A percentile compares a stretch with the other conserved stretches of the same genome.
Conservation (phyloP, 345 rosid genomes). For the Eucalyptus curtisii region DNA sequence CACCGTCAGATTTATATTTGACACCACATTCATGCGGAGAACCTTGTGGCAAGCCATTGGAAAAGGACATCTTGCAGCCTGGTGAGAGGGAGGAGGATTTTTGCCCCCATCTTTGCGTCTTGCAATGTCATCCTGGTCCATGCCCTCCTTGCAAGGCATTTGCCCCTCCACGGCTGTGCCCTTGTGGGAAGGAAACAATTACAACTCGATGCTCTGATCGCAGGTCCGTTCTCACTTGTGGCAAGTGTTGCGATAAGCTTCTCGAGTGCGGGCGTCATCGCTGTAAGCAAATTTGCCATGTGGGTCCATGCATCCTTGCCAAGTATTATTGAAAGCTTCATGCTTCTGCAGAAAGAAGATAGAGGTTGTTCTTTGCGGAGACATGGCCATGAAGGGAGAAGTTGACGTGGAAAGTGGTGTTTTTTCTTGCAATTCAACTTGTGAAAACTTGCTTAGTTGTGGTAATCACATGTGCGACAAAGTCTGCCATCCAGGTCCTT, state of each 20-base stretch:
- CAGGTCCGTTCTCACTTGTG: slow-evolving; percentile 61
- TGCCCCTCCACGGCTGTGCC: slow-evolving; percentile 74
- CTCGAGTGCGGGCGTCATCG: slow-evolving; percentile 70
- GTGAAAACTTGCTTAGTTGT: slow-evolving; percentile 55
- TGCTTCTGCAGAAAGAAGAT: slow-evolving; percentile 76
- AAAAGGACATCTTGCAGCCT: slow-evolving; percentile 24
- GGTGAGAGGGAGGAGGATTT: slow-evolving; percentile 37
- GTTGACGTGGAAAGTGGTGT: slow-evolving; percentile 65
- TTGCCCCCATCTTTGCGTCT: slow-evolving; percentile 87
- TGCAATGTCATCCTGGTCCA: slow-evolving; percentile 99
- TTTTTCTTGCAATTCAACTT: slow-evolving; percentile 52
- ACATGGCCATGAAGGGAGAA: slow-evolving; percentile 75
- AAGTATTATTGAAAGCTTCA: slow-evolving; percentile 46
- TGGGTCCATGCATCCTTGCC: slow-evolving; percentile 82
- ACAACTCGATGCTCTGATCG: slow-evolving; percentile 89
- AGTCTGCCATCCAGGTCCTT: slow-evolving; percentile 78
- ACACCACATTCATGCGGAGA: slow-evolving; percentile 99
- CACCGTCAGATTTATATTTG: slow-evolving; percentile 82
- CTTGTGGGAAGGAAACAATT: slow-evolving; percentile 76
- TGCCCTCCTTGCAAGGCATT: slow-evolving; percentile 97
- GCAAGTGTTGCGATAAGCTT: slow-evolving; percentile 63
- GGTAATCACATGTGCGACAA: slow-evolving; percentile 62
- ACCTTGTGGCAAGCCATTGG: slow-evolving; percentile 89
- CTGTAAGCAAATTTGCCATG: slow-evolving; percentile 62
- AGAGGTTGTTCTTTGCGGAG: slow-evolving; percentile 73